Conservation (phyloP, 2,329 filamentous ascomycete genomes). For the Mycosphaerelloides madeirae region DNA sequence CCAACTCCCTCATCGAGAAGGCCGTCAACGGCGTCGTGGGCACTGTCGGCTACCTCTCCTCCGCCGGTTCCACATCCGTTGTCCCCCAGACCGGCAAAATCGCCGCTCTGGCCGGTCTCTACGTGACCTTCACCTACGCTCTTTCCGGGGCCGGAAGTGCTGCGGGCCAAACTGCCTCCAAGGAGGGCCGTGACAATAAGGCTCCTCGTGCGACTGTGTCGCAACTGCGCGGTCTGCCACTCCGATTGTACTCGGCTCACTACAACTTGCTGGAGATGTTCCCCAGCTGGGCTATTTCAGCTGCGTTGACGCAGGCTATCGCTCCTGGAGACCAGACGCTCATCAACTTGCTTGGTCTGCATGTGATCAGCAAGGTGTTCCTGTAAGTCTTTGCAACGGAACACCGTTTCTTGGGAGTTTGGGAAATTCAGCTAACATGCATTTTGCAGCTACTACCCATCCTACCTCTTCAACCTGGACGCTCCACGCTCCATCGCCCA, state of each 20-base stretch:
- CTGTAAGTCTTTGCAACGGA: conserved; percentile 18
- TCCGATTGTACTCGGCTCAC: conserved; percentile 26
- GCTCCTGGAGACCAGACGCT: conserved; percentile 26
- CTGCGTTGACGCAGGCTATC: conserved; percentile 27
- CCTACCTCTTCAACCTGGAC: conserved; percentile 25
- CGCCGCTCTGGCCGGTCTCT: conserved; percentile 26
- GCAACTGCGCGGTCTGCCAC: conserved; percentile 23
- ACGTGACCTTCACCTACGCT: conserved; percentile 27
- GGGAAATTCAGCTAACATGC: neutral
- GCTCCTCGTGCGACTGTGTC: conserved; percentile 21
- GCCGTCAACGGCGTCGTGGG: conserved; percentile 24
- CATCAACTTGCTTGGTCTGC: conserved; percentile 29
- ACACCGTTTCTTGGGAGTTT: neutral
- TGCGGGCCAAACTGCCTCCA: conserved; percentile 21
- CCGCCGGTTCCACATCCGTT: conserved; percentile 17
- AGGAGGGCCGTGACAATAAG: conserved; percentile 26
- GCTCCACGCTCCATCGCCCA: conserved; percentile 21
- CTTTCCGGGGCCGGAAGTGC: conserved; percentile 24
- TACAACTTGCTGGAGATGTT: conserved; percentile 28
- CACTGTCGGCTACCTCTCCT: conserved; percentile 22
- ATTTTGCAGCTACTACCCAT: conserved; percentile 20
- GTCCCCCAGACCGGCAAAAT: conserved; percentile 25
- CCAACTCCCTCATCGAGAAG: conserved; percentile 23
- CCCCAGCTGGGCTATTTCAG: conserved; percentile 24
- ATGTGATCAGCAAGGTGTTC: conserved; percentile 28